These are phyloP conservation scores for Leccinum uliginosum DNA, from an alignment of 768 basidiomycete species.

Conservation along the genomic window DNA sequence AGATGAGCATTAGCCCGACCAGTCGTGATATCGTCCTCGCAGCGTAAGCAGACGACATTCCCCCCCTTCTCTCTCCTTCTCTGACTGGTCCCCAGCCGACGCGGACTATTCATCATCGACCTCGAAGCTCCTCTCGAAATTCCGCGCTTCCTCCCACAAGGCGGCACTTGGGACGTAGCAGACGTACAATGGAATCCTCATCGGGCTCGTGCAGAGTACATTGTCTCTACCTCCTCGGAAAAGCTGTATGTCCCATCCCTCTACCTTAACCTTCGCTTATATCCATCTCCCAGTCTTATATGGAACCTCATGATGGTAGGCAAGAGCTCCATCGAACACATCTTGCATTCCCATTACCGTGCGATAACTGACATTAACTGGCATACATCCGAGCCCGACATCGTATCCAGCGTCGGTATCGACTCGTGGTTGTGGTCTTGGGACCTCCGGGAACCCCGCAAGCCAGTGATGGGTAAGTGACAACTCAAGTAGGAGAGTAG, in stretches of 20 bases:
- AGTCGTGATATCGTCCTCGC: slow-evolving; percentile 88
- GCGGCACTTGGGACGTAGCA: slow-evolving; percentile 93
- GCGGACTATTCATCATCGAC: slow-evolving; percentile 94
- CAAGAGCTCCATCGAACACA: slow-evolving; percentile 78
- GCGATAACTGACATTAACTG: slow-evolving; percentile 99
- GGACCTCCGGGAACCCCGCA: slow-evolving; percentile 73
- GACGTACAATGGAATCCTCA: slow-evolving; percentile 95
- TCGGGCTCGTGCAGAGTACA: slow-evolving; percentile 66
- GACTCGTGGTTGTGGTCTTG: slow-evolving; percentile 95
- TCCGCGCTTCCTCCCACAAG: slow-evolving; percentile 93
- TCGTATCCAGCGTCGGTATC: slow-evolving; percentile 85
- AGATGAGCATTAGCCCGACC: slow-evolving; percentile 92
- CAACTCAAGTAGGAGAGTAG: background rate
- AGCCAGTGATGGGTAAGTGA: slow-evolving; percentile 61
- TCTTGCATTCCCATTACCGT: slow-evolving; percentile 85
- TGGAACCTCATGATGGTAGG: slow-evolving; percentile 84
- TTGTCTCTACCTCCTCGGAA: slow-evolving; percentile 85
- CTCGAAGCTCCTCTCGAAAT: slow-evolving; percentile 81
- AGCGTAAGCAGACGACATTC: slow-evolving; percentile 47
- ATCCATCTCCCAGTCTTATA: slow-evolving; percentile 54
- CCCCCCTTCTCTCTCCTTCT: background rate
- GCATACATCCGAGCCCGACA: slow-evolving; percentile 81
- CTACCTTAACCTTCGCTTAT: background rate
- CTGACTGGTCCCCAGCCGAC: slow-evolving; percentile 44
- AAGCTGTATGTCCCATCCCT: slow-evolving; percentile 59